A percentile compares a stretch with the other conserved stretches of the same genome.
Evolutionary conservation across 371 early-diverging fungal genomes (phyloP).

Genomic region (Thermomucor indicae-seudaticae): DNA sequence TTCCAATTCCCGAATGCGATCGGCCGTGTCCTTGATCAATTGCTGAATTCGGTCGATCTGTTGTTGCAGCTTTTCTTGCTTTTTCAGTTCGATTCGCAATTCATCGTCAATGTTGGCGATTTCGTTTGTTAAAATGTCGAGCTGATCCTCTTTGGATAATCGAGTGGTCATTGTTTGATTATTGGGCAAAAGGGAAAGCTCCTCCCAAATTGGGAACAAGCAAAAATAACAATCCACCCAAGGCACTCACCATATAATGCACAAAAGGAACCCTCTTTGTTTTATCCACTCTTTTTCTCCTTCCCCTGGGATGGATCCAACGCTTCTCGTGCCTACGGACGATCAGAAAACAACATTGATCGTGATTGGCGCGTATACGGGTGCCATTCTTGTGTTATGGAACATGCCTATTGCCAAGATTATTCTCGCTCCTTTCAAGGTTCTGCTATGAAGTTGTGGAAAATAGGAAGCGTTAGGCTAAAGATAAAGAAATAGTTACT

Average conservation of each 20-base stretch:
- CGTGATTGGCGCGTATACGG: slow-evolving; percentile 61
- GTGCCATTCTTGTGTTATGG: slow-evolving; percentile 76
- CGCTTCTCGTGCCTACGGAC: slow-evolving; percentile 39
- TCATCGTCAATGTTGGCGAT: background rate
- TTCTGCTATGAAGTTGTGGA: slow-evolving; percentile 23
- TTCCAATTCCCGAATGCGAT: no score
- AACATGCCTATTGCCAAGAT: slow-evolving; percentile 73
- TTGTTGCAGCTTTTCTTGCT: background rate
- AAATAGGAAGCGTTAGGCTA: background rate
- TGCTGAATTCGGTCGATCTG: background rate
- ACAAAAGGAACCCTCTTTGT: background rate
- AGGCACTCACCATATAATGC: background rate
- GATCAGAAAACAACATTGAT: slow-evolving; percentile 59
- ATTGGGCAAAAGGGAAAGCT: background rate
- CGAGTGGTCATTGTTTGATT: background rate
- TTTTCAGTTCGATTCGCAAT: slow-evolving; percentile 49
- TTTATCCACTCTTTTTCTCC: background rate
- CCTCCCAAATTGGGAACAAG: background rate
- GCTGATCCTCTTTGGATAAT: background rate
- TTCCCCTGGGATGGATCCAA: background rate
- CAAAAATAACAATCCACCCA: background rate
- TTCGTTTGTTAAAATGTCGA: background rate
- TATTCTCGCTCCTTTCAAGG: slow-evolving; percentile 86
- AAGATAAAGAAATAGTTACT: slow-evolving; percentile 39
- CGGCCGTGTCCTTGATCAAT: background rate